A percentile compares a stretch with the other conserved stretches of the same genome.
phyloP scores from a whole-genome alignment of 768 basidiomycete species.

The Panellus pusillus region DNA sequence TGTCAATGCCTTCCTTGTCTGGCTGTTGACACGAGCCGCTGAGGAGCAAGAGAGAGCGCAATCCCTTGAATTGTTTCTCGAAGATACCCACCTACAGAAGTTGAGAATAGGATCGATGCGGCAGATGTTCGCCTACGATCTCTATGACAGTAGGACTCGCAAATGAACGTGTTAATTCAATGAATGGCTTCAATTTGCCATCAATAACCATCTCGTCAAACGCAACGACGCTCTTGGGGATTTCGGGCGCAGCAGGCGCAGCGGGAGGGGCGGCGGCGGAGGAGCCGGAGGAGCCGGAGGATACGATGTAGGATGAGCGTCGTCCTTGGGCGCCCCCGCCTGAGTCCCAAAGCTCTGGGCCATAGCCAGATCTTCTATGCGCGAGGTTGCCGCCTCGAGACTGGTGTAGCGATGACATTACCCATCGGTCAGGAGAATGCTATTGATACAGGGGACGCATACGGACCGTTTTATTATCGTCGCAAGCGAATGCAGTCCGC shows the following conservation, averaged over 20 bases:
- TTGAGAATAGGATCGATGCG: background rate
- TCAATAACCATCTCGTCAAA: constrained; percentile 76
- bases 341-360: constrained; percentile 31
- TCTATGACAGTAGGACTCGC: constrained; percentile 71
- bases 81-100: constrained; percentile 62
- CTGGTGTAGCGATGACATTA: constrained; percentile 43
- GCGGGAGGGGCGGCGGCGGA: constrained; percentile 35
- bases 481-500: constrained; percentile 70
- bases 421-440: constrained; percentile 8
- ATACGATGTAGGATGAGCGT: constrained; percentile 24
- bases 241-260: constrained; percentile 34
- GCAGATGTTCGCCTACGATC: constrained; percentile 54
- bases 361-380: constrained; percentile 86
- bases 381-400: constrained; percentile 89
- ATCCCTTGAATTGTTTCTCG: constrained; percentile 61
- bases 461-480: constrained; percentile 81
- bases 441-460: constrained; percentile 4
- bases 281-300: constrained; percentile 35
- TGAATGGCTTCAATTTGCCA: constrained; percentile 71
- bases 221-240: constrained; percentile 62
- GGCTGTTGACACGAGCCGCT: constrained; percentile 82
- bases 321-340: constrained; percentile 12
- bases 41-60: constrained; percentile 67
- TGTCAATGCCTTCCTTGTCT: constrained; percentile 53
- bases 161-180: constrained; percentile 69